Evolutionary conservation across 148 eudicot genomes (phyloP).

Genomic region (Rhododendron williamsianum): DNA sequence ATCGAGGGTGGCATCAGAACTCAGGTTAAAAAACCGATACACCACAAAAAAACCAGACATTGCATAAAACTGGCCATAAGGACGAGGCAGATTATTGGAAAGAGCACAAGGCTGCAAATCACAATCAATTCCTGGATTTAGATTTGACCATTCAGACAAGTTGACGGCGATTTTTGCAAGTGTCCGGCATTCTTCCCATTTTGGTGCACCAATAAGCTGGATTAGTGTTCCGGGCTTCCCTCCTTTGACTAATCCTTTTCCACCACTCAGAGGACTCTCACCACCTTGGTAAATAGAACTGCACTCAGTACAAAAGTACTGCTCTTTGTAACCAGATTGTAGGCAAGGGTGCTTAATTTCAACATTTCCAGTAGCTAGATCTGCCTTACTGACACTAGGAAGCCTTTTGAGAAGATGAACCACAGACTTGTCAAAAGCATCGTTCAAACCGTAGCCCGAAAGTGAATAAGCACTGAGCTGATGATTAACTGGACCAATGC

Average conservation of each 20-base stretch:
- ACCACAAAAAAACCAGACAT: constrained; percentile 98
- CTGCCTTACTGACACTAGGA: constrained; percentile 41
- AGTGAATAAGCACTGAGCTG: constrained; percentile 93
- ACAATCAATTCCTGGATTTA: constrained; percentile 74
- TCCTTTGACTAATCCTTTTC: constrained; percentile 31
- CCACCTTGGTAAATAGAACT: constrained; percentile 42
- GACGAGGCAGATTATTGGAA: constrained; percentile 68
- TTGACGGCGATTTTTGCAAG: constrained; percentile 79
- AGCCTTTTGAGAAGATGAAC: constrained; percentile 60
- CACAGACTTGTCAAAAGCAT: constrained; percentile 96
- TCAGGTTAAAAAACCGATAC: constrained; percentile 86
- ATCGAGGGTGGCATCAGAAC: constrained; percentile 72
- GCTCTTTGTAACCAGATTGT: constrained; percentile 78
- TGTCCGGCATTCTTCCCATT: constrained; percentile 80
- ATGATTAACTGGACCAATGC: constrained; percentile 87
- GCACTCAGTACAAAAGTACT: constrained; percentile 67
- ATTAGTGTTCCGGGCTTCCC: constrained; percentile 55
- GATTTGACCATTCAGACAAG: constrained; percentile 86
- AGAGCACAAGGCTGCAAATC: constrained; percentile 90
- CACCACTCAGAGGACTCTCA: constrained; percentile 43
- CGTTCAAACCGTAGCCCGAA: constrained; percentile 90
- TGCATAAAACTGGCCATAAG: constrained; percentile 82
- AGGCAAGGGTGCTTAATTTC: constrained; percentile 87
- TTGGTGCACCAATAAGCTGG: constrained; percentile 74
- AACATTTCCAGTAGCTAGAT: constrained; percentile 55